Percentiles rank a stretch among this genome's conserved stretches.
Evolutionary conservation across 352 stramenopile species (phyloP).

Genomic region (Pythium sp.): DNA sequence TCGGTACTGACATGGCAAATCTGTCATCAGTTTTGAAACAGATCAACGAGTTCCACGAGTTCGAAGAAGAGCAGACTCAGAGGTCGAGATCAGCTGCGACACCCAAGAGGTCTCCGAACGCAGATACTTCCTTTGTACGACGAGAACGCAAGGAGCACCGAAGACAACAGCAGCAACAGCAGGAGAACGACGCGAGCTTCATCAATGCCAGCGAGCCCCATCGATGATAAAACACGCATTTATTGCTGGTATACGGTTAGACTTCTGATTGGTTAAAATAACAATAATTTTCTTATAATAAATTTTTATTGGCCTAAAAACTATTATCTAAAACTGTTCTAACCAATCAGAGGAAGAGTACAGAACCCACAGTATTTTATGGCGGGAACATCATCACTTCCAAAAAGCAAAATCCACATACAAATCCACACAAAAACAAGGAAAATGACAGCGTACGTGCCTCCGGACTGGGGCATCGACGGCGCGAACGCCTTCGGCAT

Average conservation of each 20-base stretch:
- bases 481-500: conserved; percentile 52
- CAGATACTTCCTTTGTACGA: neutral
- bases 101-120: neutral
- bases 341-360: neutral
- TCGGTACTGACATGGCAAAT: no score
- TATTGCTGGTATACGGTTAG: neutral
- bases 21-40: neutral
- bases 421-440: neutral
- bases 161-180: neutral
- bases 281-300: no score
- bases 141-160: neutral
- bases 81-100: neutral
- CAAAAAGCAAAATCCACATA: neutral
- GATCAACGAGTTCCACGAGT: neutral
- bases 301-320: no score
- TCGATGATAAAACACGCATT: neutral
- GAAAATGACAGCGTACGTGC: conserved; percentile 34
- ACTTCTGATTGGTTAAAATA: conserved; percentile 1
- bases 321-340: no score
- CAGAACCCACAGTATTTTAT: neutral
- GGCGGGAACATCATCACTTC: neutral
- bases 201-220: neutral
- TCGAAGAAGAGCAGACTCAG: neutral
- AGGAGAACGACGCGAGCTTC: conserved; percentile 1
- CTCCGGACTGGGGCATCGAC: conserved; percentile 44